Base-by-base conservation (phyloP, 495 filamentous ascomycete genomes). In the Thozetella sp. region DNA sequence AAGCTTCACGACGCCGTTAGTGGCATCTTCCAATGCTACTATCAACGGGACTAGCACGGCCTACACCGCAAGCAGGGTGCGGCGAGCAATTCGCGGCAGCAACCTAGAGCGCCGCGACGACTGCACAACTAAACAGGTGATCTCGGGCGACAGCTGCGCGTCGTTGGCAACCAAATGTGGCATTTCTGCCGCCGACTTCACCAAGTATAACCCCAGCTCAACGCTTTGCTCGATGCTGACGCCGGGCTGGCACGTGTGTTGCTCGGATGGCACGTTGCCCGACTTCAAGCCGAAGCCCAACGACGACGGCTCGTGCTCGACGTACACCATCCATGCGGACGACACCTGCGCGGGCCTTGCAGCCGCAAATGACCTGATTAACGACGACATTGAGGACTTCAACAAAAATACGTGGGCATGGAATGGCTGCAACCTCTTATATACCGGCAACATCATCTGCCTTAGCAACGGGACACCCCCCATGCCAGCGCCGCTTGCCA, bases 371-470 rank as follows among this genome's bases (percentile, higher is more conserved):
- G 58, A 59, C n/a, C 40, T 83, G 2, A 74, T 71, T 13, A 58
- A 57, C 20, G 64, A 59, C 1, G 57, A 76, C 1, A 60, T 81
- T 13, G 63, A 71, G 22, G 50, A 23, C 0, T 77, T 62, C 48
- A 81, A 81, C 61, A 68, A 67, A 11, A 61, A 70, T 0, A 81
- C 76, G 20, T 83, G 80, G 79, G 79, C 66, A 20, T 83, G 78
- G 78, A 64, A 56, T 19, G 77, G 74, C 43, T 83, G 80, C 61
- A 56, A 60, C 4, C 20, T 51, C 19, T 58, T 83, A 3, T 54
- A 66, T 19, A 48, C 54, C 1, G 63, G 57, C 3, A 37, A 61
- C 3, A 57, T 53, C 2, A 79, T 83, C n/a, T 82, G 80, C 56
- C 37, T 83, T 0, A 81, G 78, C 57, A 63, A 57, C 6, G 80